Evolutionary conservation across 2,329 filamentous ascomycete species (phyloP).

Genomic region (Fusarium chuoi): DNA sequence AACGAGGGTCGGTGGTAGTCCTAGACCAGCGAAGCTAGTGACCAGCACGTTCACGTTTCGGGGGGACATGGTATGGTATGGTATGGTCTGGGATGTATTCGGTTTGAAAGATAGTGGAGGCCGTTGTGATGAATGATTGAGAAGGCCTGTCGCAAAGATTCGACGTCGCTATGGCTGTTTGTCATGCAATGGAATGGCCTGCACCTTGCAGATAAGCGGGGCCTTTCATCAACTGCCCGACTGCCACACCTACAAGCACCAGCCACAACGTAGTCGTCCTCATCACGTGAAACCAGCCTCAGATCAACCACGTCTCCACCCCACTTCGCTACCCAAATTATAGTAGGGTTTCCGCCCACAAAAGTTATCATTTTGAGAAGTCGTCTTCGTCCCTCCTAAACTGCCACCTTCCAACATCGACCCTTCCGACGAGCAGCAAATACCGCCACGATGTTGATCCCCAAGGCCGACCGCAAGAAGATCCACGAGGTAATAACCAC

Average conservation of each 20-base stretch:
- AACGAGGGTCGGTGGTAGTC: conserved; percentile 82
- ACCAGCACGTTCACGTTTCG: conserved; percentile 82
- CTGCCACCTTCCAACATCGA: conserved; percentile 63
- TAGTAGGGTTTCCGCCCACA: conserved; percentile 58
- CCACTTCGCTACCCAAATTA: conserved; percentile 51
- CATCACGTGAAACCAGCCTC: conserved; percentile 49
- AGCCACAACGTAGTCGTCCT: conserved; percentile 40
- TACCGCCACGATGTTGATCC: conserved; percentile 89
- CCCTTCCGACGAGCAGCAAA: conserved; percentile 53
- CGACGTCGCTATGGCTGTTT: conserved; percentile 8
- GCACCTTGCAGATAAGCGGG: conserved; percentile 15
- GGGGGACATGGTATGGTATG: conserved; percentile 59
- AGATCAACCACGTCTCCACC: conserved; percentile 41
- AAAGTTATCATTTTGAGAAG: conserved; percentile 58
- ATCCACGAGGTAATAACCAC: conserved; percentile 79
- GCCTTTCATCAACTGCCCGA: neutral
- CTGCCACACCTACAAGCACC: neutral
- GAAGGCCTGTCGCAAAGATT: conserved; percentile 13
- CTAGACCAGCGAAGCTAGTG: conserved; percentile 83
- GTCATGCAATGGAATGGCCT: conserved; percentile 8
- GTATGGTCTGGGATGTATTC: neutral
- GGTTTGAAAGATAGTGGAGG: neutral
- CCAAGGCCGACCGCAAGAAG: conserved; percentile 99
- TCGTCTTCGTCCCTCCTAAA: conserved; percentile 48
- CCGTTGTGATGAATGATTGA: neutral